Evolutionary conservation across 441 rosid species (phyloP), one percentile per base, ranked within the genome.

Genomic region (Gossypium schwendimanii): DNA sequence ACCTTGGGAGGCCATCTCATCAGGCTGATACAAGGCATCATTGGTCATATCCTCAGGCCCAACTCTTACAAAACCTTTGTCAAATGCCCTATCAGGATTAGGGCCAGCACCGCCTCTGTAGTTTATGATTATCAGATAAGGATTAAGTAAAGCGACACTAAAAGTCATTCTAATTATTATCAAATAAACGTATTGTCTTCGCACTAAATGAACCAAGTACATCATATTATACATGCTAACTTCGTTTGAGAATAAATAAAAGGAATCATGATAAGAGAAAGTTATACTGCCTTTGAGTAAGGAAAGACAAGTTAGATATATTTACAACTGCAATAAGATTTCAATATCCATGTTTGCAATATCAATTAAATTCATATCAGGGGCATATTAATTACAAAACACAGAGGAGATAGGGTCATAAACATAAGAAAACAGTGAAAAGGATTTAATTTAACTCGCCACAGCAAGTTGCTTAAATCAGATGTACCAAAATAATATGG

Each of bases 1-100:
- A 47, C 41, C 75, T 69, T 82, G 62, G 69, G 84, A 79, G 80
- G 75, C 75, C 63, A 64, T 76, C 62, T 81, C 87, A 69, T 79
- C 83, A 49, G 75, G 78, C 72, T 71, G 78, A 69, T 73, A 75
- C 73, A 76, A 55, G 53, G 74, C 73, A 63, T 61, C 80, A 47
- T 67, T 57, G 41, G 73, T 58, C 76, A 63, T 63, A 66, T 78
- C 81, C 63, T 77, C 80, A 31, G 62, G 63, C 54, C 80, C 75
- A 21, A 21, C 72, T 58, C 75, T 73, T 11, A 50, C 49, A 62
- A 14, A 24, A 44, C 64, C 78, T 70, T 60, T 73, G 76, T 80
- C 79, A 17, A 75, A 67, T 57, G 80, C 73, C 73, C 74, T 74
- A 74, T 72, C 70, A 54, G 81, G 76, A 55, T 68, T n/a, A 67